Conservation (phyloP, 257 asterid species). For the Fraxinus americana region DNA sequence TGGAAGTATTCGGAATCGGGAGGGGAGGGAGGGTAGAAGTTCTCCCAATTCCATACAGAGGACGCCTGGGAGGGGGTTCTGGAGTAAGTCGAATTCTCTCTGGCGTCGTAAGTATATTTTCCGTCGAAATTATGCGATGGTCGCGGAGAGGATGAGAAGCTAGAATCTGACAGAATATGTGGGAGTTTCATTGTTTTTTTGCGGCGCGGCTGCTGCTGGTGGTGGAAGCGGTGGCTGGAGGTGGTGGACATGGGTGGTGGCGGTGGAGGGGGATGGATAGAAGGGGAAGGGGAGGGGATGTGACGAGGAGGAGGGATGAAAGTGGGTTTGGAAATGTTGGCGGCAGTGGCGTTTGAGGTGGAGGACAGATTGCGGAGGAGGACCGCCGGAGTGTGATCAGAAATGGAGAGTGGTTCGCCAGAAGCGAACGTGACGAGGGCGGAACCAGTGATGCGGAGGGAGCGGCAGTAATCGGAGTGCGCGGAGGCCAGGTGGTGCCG, state of each 20-base stretch:
- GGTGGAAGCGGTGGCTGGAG: constrained; percentile 14
- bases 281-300: constrained; percentile 47
- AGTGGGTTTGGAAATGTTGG: constrained; percentile 18
- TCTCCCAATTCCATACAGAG: constrained; percentile 97
- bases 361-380: constrained; percentile 65
- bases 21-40: constrained; percentile 92
- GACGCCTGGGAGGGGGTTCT: constrained; percentile 88
- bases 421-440: constrained; percentile 84
- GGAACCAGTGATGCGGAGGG: constrained; percentile 79
- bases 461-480: constrained; percentile 93
- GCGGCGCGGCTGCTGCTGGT: constrained; percentile 44
- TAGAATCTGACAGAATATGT: constrained; percentile 85
- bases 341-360: constrained; percentile 35
- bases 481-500: constrained; percentile 98
- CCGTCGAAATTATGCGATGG: constrained; percentile 31
- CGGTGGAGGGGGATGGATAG: constrained; percentile 44
- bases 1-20: constrained; percentile 83
- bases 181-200: constrained; percentile 64
- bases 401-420: constrained; percentile 84
- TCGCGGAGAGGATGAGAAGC: constrained; percentile 71
- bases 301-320: constrained; percentile 35
- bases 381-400: constrained; percentile 83
- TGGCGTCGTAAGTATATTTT: constrained; percentile 55
- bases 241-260: constrained; percentile 42
- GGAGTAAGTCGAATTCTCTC: constrained; percentile 70